Evolutionary conservation across 2,329 filamentous ascomycete genomes (phyloP).

Genomic region (Alternaria rosae): DNA sequence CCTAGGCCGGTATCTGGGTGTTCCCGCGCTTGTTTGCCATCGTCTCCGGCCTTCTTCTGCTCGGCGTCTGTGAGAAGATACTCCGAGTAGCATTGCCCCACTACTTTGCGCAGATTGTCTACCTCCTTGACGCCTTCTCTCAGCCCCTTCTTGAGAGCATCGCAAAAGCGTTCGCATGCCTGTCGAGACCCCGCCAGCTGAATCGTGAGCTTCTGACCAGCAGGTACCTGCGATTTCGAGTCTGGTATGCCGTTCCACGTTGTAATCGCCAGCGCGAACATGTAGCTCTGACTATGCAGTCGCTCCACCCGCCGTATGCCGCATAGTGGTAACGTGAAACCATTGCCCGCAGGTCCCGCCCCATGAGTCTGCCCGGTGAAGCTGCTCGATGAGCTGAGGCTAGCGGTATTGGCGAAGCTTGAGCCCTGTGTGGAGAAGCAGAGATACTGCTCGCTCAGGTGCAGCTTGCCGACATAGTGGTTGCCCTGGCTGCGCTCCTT

Average conservation of each 20-base stretch:
- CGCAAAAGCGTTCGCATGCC: slow-evolving; percentile 93
- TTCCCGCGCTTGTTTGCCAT: slow-evolving; percentile 57
- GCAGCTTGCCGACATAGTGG: slow-evolving; percentile 90
- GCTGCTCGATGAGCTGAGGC: slow-evolving; percentile 76
- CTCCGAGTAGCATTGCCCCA: slow-evolving; percentile 83
- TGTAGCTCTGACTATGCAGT: slow-evolving; percentile 88
- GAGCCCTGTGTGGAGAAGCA: slow-evolving; percentile 95
- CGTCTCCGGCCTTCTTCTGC: slow-evolving; percentile 44
- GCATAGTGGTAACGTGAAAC: slow-evolving; percentile 92
- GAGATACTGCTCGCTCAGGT: slow-evolving; percentile 91
- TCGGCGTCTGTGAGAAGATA: slow-evolving; percentile 58
- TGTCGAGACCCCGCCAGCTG: slow-evolving; percentile 88
- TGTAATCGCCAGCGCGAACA: slow-evolving; percentile 92
- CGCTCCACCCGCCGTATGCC: slow-evolving; percentile 91
- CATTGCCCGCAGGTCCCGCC: slow-evolving; percentile 90
- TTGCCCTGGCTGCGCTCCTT: slow-evolving; percentile 76
- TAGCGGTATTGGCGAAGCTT: slow-evolving; percentile 83
- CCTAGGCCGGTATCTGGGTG: slow-evolving; percentile 93
- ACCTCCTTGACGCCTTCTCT: slow-evolving; percentile 88
- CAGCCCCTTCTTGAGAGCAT: slow-evolving; percentile 89
- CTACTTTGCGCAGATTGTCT: slow-evolving; percentile 80
- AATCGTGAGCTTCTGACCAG: slow-evolving; percentile 85
- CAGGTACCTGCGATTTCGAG: slow-evolving; percentile 55
- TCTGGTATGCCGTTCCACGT: slow-evolving; percentile 79
- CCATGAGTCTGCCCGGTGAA: slow-evolving; percentile 95